These are phyloP conservation scores for Pichia sp. DNA, from an alignment of 1,139 yeast species.

Conservation along the genomic window DNA sequence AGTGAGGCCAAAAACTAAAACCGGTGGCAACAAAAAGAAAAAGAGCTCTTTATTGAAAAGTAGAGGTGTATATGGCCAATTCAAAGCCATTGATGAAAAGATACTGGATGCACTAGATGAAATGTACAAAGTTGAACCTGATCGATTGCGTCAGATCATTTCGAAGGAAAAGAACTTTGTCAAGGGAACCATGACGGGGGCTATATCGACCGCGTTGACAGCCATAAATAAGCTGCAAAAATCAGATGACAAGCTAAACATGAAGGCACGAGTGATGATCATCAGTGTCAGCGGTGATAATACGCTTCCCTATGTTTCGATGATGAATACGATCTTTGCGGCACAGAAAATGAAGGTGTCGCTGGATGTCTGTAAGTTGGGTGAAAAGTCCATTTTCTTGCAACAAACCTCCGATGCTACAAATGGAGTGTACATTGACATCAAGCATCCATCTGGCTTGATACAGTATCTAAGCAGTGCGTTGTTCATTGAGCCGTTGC, in stretches of 20 bases:
- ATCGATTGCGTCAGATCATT: slow-evolving; percentile 16
- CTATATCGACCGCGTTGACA: slow-evolving; percentile 70
- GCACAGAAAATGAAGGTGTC: slow-evolving; percentile 91
- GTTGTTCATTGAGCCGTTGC: slow-evolving; percentile 76
- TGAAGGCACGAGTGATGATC: slow-evolving; percentile 70
- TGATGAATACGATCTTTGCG: slow-evolving; percentile 94
- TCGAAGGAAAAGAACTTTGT: slow-evolving; percentile 25
- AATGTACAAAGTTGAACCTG: slow-evolving; percentile 38
- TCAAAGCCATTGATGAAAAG: slow-evolving; percentile 73
- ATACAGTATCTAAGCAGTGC: slow-evolving; percentile 71
- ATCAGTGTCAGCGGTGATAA: slow-evolving; percentile 75
- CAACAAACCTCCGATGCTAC: slow-evolving; percentile 98
- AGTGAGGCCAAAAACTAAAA: not conserved
- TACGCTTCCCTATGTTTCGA: slow-evolving; percentile 79
- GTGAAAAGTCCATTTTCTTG: slow-evolving; percentile 71
- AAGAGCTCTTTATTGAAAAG: slow-evolving; percentile 30
- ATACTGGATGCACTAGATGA: slow-evolving; percentile 59
- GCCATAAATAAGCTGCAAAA: slow-evolving; percentile 68
- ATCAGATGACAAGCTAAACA: slow-evolving; percentile 44
- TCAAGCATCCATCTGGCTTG: slow-evolving; percentile 72
- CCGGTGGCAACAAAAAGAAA: not conserved
- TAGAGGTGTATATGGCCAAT: slow-evolving; percentile 76
- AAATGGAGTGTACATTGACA: slow-evolving; percentile 76
- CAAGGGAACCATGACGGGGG: slow-evolving; percentile 66
- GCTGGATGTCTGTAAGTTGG: slow-evolving; percentile 84